Evolutionary conservation across 257 asterid genomes (phyloP).

Genomic region (Solanum chiquidenum): DNA sequence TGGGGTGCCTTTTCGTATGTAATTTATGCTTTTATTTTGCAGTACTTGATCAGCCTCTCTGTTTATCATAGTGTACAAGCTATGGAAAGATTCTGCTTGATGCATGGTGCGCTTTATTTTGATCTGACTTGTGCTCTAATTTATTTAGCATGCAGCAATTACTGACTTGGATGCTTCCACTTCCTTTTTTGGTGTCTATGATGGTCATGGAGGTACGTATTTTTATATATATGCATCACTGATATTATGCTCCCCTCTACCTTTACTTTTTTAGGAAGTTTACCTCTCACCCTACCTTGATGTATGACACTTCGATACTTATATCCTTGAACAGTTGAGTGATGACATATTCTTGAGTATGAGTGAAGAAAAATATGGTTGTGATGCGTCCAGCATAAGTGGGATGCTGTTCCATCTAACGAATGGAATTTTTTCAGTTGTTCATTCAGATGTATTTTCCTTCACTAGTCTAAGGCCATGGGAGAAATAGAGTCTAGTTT

Average conservation of each 20-base stretch:
- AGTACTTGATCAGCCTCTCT: neutral
- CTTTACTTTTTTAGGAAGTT: neutral
- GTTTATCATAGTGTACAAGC: neutral
- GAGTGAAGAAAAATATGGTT: neutral
- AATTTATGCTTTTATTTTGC: neutral
- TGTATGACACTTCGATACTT: neutral
- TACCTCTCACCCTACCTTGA: neutral
- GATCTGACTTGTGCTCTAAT: neutral
- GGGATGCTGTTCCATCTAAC: neutral
- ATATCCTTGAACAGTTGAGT: neutral
- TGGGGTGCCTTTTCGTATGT: neutral
- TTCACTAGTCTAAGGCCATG: neutral
- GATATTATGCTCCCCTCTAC: neutral
- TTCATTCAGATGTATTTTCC: neutral
- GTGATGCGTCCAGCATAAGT: neutral
- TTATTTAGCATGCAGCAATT: constrained; percentile 71
- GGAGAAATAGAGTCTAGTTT: neutral
- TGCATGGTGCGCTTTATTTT: neutral
- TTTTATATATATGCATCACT: neutral
- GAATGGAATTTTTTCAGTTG: neutral
- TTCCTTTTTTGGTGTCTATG: constrained; percentile 95
- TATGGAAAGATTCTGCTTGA: neutral
- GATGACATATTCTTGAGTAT: neutral
- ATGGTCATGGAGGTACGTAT: constrained; percentile 92
- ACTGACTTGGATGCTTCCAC: constrained; percentile 68